Evolutionary conservation across 495 filamentous ascomycete genomes (phyloP).

Genomic region (Hypomontagnella submonticulosa): DNA sequence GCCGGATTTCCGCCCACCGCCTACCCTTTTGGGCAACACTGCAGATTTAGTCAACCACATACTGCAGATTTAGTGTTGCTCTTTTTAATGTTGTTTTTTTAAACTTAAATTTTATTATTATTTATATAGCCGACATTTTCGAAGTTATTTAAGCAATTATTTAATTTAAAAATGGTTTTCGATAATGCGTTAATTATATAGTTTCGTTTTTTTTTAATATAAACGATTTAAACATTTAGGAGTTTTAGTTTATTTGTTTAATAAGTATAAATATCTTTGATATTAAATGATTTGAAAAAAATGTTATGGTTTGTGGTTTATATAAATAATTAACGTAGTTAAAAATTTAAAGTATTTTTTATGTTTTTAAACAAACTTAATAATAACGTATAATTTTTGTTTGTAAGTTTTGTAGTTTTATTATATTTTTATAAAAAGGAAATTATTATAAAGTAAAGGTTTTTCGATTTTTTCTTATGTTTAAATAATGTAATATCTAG

Average conservation of each 20-base stretch:
- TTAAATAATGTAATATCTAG: background rate
- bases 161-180: background rate
- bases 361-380: background rate
- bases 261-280: background rate
- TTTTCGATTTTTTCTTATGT: background rate
- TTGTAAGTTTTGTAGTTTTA: background rate
- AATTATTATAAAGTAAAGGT: background rate
- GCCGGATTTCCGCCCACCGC: no score
- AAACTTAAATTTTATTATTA: background rate
- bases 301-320: background rate
- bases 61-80: no score
- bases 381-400: background rate
- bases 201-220: conserved; percentile 1
- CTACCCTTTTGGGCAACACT: no score
- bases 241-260: background rate
- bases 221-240: background rate
- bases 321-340: background rate
- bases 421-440: background rate
- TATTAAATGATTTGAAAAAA: background rate
- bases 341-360: background rate
- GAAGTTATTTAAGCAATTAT: background rate
- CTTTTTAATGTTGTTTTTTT: background rate
- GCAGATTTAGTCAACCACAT: no score
- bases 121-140: background rate
- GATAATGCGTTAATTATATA: background rate